Conservation (phyloP, 1,284 basidiomycete genomes). For the Veloboletus limbatus region DNA sequence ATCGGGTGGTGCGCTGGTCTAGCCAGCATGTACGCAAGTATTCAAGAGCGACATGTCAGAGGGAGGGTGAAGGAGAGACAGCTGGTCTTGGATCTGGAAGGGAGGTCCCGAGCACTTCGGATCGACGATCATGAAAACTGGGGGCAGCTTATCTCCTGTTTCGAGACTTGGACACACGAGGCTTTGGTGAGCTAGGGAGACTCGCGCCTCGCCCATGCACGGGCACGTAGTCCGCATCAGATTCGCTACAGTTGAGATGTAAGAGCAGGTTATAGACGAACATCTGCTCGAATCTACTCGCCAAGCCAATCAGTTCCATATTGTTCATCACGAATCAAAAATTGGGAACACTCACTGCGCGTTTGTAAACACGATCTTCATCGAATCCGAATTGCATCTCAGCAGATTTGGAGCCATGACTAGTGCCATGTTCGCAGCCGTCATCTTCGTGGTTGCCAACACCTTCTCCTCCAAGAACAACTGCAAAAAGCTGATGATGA, state of each 20-base stretch:
- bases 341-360: conserved; percentile 60
- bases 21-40: background rate
- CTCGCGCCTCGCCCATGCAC: conserved; percentile 70
- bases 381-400: conserved; percentile 77
- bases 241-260: conserved; percentile 69
- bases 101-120: background rate
- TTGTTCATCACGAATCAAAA: background rate
- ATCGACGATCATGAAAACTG: background rate
- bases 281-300: conserved; percentile 73
- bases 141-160: conserved; percentile 26
- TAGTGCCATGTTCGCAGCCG: conserved; percentile 70
- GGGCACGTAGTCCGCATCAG: conserved; percentile 74
- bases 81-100: background rate
- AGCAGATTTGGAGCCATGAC: conserved; percentile 90
- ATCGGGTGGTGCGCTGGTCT: background rate
- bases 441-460: conserved; percentile 81
- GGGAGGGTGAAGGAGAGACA: background rate
- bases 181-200: conserved; percentile 31
- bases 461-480: conserved; percentile 78
- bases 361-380: conserved; percentile 86
- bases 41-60: background rate
- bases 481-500: conserved; percentile 87
- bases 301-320: conserved; percentile 4
- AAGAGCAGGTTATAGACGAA: conserved; percentile 83
- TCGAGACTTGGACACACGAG: conserved; percentile 35